These are phyloP conservation scores for Aspergillus ostianus DNA, from an alignment of 495 filamentous ascomycete species.

Conservation along the genomic window DNA sequence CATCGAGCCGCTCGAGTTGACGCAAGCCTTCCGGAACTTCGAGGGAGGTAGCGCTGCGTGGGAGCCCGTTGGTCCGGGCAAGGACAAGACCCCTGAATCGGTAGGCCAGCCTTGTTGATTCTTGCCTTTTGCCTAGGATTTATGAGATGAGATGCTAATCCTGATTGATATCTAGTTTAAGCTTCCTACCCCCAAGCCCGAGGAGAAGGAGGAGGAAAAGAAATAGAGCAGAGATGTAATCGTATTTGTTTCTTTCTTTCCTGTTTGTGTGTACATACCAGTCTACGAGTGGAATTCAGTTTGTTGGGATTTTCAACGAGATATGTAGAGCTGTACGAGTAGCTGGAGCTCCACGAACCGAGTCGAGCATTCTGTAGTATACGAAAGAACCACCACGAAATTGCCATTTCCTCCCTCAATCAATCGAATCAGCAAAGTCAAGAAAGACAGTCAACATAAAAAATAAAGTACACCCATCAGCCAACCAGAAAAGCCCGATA, in stretches of 20 bases:
- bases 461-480: not conserved
- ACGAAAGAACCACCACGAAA: not conserved
- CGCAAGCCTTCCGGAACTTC: conserved; percentile 99
- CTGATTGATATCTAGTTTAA: conserved; percentile 61
- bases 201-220: conserved; percentile 89
- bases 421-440: too few relatives aligned
- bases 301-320: conserved; percentile 8
- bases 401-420: not conserved
- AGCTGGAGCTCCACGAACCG: not conserved
- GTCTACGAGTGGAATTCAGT: conserved; percentile 34
- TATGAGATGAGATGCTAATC: not conserved
- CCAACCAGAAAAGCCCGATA: not conserved
- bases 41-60: conserved; percentile 71
- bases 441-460: too few relatives aligned
- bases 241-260: conserved; percentile 35
- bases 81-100: conserved; percentile 75
- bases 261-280: conserved; percentile 47
- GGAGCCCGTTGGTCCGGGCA: conserved; percentile 88
- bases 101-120: conserved; percentile 32
- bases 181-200: conserved; percentile 90
- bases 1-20: conserved; percentile 93
- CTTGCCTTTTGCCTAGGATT: not conserved
- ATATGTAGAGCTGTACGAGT: not conserved
- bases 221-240: conserved; percentile 63
- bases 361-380: not conserved